Conservation (phyloP, 2,329 filamentous ascomycete species). For the Verticillium isaacii region DNA sequence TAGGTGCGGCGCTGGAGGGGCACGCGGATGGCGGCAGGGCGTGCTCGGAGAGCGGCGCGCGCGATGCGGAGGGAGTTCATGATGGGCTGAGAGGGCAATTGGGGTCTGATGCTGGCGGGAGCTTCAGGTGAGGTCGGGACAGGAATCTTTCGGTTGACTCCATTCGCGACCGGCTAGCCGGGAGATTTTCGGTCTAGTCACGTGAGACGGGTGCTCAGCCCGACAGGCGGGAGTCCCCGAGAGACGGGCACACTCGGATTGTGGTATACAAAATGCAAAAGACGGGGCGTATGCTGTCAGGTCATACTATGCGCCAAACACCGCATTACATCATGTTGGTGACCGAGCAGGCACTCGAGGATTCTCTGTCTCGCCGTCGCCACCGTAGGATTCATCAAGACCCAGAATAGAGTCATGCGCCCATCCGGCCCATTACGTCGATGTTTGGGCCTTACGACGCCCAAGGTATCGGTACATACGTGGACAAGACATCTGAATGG, state of each 20-base stretch:
- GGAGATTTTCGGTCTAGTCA: conserved; percentile 27
- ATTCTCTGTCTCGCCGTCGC: background rate
- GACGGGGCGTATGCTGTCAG: background rate
- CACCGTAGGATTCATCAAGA: background rate
- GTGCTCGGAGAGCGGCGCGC: conserved; percentile 81
- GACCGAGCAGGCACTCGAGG: background rate
- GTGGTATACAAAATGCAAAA: background rate
- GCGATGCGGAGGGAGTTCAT: conserved; percentile 96
- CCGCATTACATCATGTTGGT: background rate
- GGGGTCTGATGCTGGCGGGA: conserved; percentile 40
- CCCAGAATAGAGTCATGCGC: background rate
- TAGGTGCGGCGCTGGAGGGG: conserved; percentile 85
- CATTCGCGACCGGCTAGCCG: conserved; percentile 33
- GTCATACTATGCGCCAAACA: background rate
- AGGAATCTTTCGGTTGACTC: conserved; percentile 42
- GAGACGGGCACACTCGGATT: background rate
- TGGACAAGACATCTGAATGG: background rate
- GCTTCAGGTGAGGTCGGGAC: conserved; percentile 36
- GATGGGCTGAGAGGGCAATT: conserved; percentile 49
- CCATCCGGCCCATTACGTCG: background rate
- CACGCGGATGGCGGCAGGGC: conserved; percentile 70
- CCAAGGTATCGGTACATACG: background rate
- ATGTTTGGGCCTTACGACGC: background rate
- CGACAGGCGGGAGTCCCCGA: background rate
- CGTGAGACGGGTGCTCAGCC: conserved; percentile 17